Evolutionary conservation across 75 land plant genomes (phyloP).

Genomic region (Pinus albicaulis): DNA sequence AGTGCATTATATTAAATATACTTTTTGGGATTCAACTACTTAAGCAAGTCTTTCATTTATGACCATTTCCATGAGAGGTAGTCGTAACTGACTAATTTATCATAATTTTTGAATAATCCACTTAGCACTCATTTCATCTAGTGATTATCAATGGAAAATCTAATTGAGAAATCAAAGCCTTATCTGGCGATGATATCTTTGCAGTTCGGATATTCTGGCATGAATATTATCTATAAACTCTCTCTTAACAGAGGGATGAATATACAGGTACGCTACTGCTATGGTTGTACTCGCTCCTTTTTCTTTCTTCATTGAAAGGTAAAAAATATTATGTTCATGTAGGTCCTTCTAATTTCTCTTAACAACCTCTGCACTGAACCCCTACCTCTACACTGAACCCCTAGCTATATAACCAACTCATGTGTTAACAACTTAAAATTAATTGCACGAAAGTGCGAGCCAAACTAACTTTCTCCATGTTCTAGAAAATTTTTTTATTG

Average conservation of each 20-base stretch:
- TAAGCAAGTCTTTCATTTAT: too few relatives aligned
- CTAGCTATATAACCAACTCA: too few relatives aligned
- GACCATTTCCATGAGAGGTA: too few relatives aligned
- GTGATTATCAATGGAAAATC: neutral
- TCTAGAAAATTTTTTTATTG: slow-evolving; percentile 12
- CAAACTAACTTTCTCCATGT: slow-evolving; percentile 13
- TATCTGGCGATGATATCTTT: slow-evolving; percentile 30
- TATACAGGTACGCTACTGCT: slow-evolving; percentile 55
- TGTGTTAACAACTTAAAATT: neutral
- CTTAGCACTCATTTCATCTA: too few relatives aligned
- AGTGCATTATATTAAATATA: too few relatives aligned
- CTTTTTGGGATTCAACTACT: too few relatives aligned
- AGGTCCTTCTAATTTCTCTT: too few relatives aligned
- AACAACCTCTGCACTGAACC: too few relatives aligned
- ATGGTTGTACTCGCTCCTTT: slow-evolving; percentile 41
- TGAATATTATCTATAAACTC: slow-evolving; percentile 41
- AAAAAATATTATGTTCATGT: too few relatives aligned
- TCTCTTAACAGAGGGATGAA: slow-evolving; percentile 43
- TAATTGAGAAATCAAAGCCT: slow-evolving; percentile 12
- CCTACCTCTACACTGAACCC: too few relatives aligned
- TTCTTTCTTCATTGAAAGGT: slow-evolving; percentile 49
- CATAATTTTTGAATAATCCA: too few relatives aligned
- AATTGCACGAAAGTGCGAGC: slow-evolving; percentile 10
- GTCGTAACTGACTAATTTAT: too few relatives aligned
- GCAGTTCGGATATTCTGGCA: slow-evolving; percentile 41